Base-by-base conservation (phyloP, 768 basidiomycete species). In the Crucibulum laeve region DNA sequence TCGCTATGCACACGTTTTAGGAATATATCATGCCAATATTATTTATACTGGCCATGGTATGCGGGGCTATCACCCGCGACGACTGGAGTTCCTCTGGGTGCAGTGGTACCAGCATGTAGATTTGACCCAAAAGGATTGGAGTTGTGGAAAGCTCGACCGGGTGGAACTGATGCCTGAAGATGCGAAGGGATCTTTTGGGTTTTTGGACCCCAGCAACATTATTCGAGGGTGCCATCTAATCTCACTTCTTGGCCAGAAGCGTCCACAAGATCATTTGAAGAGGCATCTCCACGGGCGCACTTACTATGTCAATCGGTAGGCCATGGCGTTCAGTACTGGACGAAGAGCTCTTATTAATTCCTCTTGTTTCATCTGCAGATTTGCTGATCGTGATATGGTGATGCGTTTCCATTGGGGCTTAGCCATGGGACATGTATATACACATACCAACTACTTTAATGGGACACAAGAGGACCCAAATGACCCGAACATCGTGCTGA, bases 1-100 rank as follows among this genome's bases (percentile, higher is more conserved):
- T 36, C 36, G 41, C 4, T 50, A 46, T 42, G 49, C 22, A 15
- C 21, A 34, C 5, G 42, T 50, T 0, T 24, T 50, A 1, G 49
- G 49, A 4, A 34, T 50, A 5, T 50, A 25, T 17, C 49, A 50
- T 43, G 49, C 41, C 11, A 43, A 50, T 41, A 36, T 50, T 1
- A 24, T 26, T 3, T 50, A 30, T 40, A 11, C 40, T 17, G 48
- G 44, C 2, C 26, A 21, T n/a, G 48, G 44, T 5, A 21, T 30
- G 1, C 19, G 14, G 10, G 1, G 23, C 35, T 45, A 35, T 23
- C 14, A 21, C 5, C 14, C 38, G 14, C 10, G 26, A n/a, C 30
- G 43, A 14, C 15, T 50, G 13, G 45, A 46, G 2, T 50, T 52
- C 30, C 36, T 52, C 3, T 52, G 51, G 48, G 41, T 52, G 6